A percentile compares a stretch with the other conserved stretches of the same genome.
These are phyloP conservation scores for Peziza echinospora DNA, from an alignment of 495 filamentous ascomycete species.

Conservation along the genomic window DNA sequence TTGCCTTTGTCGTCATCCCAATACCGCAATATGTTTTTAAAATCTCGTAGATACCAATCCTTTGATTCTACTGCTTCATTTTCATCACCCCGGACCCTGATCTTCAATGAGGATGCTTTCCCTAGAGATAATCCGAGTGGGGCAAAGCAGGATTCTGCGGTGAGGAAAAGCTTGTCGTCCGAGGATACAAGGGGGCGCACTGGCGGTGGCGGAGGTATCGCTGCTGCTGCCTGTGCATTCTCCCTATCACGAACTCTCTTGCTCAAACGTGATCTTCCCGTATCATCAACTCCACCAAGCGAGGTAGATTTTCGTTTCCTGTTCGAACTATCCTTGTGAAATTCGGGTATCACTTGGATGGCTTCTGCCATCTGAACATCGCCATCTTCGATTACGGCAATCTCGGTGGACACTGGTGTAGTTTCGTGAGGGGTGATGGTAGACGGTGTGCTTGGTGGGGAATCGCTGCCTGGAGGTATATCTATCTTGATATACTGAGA, in stretches of 20 bases:
- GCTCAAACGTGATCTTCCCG: slow-evolving; percentile 15
- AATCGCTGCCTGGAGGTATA: not conserved
- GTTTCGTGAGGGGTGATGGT: not conserved
- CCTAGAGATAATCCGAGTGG: slow-evolving; percentile 14
- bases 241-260: slow-evolving; percentile 19
- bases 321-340: slow-evolving; percentile 4
- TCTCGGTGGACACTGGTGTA: not conserved
- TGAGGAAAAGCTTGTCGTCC: slow-evolving; percentile 19
- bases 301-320: slow-evolving; percentile 18
- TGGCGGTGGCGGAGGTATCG: slow-evolving; percentile 5
- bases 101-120: slow-evolving; percentile 4
- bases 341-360: not conserved
- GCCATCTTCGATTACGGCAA: not conserved
- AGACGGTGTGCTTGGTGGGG: not conserved
- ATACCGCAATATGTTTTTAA: slow-evolving; percentile 29
- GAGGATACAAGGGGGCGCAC: slow-evolving; percentile 4
- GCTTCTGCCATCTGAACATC: not conserved
- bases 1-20: slow-evolving; percentile 42
- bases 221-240: slow-evolving; percentile 16
- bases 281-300: slow-evolving; percentile 12
- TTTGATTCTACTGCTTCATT: not conserved
- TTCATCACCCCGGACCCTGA: not conserved
- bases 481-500: too few species aligned
- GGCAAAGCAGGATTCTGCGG: slow-evolving; percentile 14
- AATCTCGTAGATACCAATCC: slow-evolving; percentile 25